Evolutionary conservation across 345 rosid genomes (phyloP).

Genomic region (Brassica cretica): DNA sequence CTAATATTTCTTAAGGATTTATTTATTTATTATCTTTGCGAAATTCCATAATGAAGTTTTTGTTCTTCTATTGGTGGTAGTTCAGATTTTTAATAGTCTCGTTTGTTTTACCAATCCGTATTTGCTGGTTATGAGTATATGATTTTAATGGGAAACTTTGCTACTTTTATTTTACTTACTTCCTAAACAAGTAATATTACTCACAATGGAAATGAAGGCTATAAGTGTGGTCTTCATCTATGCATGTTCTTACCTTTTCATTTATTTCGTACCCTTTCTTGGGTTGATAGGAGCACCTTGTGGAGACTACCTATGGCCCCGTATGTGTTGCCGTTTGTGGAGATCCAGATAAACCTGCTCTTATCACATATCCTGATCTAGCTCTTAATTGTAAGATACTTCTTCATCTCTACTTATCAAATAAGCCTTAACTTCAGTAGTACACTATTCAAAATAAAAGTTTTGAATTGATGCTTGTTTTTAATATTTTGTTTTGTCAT

Average conservation of each 20-base stretch:
- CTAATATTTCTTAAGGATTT: background rate
- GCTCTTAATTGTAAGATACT: constrained; percentile 65
- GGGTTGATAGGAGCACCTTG: constrained; percentile 62
- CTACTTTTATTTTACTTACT: constrained; percentile 5
- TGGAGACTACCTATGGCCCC: constrained; percentile 63
- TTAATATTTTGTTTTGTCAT: background rate
- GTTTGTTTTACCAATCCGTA: constrained; percentile 8
- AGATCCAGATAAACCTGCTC: constrained; percentile 95
- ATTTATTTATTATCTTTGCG: background rate
- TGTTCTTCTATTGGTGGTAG: background rate
- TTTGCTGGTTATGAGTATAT: constrained; percentile 3
- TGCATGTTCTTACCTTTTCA: constrained; percentile 25
- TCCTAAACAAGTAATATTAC: constrained; percentile 11
- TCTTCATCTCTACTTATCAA: background rate
- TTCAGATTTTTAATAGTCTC: background rate
- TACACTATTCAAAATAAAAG: background rate
- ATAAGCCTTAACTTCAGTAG: background rate
- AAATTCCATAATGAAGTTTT: constrained; percentile 1
- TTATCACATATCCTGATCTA: constrained; percentile 89
- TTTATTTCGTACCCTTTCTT: constrained; percentile 15
- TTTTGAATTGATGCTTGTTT: background rate
- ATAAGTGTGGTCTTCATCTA: constrained; percentile 28
- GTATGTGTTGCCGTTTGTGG: constrained; percentile 86
- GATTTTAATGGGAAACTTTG: constrained; percentile 17
- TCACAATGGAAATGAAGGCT: constrained; percentile 3